Base-by-base conservation (phyloP, 345 rosid species). In the Alliaria petiolata region DNA sequence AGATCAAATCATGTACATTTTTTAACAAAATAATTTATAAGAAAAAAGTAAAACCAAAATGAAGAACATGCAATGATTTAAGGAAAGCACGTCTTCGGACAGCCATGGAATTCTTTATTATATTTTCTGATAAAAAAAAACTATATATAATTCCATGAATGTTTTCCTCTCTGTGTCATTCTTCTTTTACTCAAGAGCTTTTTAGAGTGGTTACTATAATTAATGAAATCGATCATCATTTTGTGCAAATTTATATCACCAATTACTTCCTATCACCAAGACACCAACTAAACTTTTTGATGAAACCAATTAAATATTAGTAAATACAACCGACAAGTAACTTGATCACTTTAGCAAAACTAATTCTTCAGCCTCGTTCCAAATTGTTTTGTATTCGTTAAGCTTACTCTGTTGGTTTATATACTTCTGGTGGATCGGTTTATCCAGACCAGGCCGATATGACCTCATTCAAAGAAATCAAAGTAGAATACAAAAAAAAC, bases 1-100 rank as follows among this genome's bases (percentile, higher is more conserved):
- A 1, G 25, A 22, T 3, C 25, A 22, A 22, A 33, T 44, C 14
- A 16, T 35, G 5, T 44, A 45, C 38, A n/a, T 22, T 57, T 56
- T 69, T 45, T n/a, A n/a, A 57, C 38, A 26, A 17, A 28, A 19
- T 19, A 31, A 10, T 10, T n/a, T n/a, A n/a, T n/a, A n/a, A n/a
- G n/a, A n/a, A n/a, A n/a, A n/a, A n/a, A n/a, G n/a, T n/a, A n/a
- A n/a, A n/a, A n/a, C 1, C 13, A 59, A 69, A 15, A 6, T 31
- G 38, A 53, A 43, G 17, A 62, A 63, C 70, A 63, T 72, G 28
- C 53, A 72, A 72, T 72, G 64, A 72, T 63, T 62, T 12, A 25
- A 25, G 57, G 15, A 10, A 63, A 36, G 64, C 76, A 72, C 76
- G 64, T 44, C 64, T 69, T 38, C 25, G 9, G 36, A 62, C 64